These are phyloP conservation scores for Volvox carteri DNA, from an alignment of 163 green algal genomes.

Conservation along the genomic window DNA sequence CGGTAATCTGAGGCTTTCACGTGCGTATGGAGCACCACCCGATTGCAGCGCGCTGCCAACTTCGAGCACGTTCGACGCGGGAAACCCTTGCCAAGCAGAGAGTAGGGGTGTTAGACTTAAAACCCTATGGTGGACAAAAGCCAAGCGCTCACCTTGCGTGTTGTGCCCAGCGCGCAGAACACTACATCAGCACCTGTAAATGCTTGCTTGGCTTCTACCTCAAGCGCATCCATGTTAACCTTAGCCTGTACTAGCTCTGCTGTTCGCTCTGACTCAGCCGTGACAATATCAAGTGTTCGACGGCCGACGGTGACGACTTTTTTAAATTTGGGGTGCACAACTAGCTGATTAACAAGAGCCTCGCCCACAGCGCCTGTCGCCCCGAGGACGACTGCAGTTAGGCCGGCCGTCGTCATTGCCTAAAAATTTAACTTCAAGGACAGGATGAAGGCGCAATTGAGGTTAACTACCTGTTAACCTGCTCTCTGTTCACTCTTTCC, in stretches of 20 bases:
- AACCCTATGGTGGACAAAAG: no score
- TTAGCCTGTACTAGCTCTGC: slow-evolving; percentile 43
- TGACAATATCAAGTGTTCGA: neutral
- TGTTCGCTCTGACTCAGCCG: neutral
- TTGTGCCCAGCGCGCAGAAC: slow-evolving; percentile 83
- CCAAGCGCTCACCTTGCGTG: slow-evolving; percentile 54
- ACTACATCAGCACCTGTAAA: slow-evolving; percentile 66
- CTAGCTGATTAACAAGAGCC: neutral
- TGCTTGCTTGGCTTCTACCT: slow-evolving; percentile 34
- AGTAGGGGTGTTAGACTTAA: no score
- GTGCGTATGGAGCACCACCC: no score
- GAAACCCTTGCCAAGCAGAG: no score
- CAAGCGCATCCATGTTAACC: slow-evolving; percentile 74
- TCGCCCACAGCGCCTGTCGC: slow-evolving; percentile 30
- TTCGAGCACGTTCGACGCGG: no score
- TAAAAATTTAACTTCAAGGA: no score
- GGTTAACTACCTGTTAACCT: no score
- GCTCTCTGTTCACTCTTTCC: no score
- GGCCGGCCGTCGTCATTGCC: neutral
- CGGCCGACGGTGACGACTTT: slow-evolving; percentile 30
- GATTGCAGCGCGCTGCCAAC: no score
- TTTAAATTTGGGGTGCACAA: neutral
- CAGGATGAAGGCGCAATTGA: no score
- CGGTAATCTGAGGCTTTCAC: no score
- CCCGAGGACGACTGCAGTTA: slow-evolving; percentile 19